These are phyloP conservation scores for Dactylella cylindrospora DNA, from an alignment of 2,329 filamentous ascomycete species.

Conservation along the genomic window DNA sequence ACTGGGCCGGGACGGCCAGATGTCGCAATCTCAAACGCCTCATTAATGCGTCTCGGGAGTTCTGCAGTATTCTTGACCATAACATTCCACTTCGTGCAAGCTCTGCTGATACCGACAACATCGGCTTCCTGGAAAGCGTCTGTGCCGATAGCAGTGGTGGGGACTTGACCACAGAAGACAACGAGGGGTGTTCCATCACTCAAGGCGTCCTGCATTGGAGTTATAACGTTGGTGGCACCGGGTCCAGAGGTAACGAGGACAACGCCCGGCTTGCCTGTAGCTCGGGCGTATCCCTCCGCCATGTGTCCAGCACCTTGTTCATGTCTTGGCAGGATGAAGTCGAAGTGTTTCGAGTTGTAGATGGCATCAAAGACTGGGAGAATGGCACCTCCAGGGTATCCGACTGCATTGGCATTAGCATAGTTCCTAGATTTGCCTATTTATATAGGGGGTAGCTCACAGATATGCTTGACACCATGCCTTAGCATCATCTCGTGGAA, in stretches of 20 bases:
- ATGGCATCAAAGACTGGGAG: slow-evolving; percentile 98
- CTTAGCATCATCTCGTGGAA: slow-evolving; percentile 99
- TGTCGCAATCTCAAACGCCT: slow-evolving; percentile 96
- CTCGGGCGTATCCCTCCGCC: slow-evolving; percentile 95
- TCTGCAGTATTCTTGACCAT: slow-evolving; percentile 97
- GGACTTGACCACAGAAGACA: slow-evolving; percentile 92
- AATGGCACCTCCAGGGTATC: slow-evolving; percentile 93
- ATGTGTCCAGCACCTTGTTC: slow-evolving; percentile 98
- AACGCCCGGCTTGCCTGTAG: slow-evolving; percentile 89
- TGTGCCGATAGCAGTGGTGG: slow-evolving; percentile 84
- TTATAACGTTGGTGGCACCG: slow-evolving; percentile 93
- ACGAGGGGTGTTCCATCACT: slow-evolving; percentile 95
- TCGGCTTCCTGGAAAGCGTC: slow-evolving; percentile 98
- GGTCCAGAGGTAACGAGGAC: slow-evolving; percentile 96
- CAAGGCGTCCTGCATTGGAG: slow-evolving; percentile 92
- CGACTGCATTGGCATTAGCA: slow-evolving; percentile 59
- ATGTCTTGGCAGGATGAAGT: slow-evolving; percentile 92
- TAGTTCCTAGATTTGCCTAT: not conserved
- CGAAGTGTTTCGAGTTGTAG: slow-evolving; percentile 95
- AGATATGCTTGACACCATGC: slow-evolving; percentile 88
- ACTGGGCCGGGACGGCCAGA: slow-evolving; percentile 91
- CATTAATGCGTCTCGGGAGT: slow-evolving; percentile 88
- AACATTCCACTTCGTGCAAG: slow-evolving; percentile 98
- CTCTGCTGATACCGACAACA: slow-evolving; percentile 85
- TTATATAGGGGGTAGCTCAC: slow-evolving; percentile 60